phyloP scores from a whole-genome alignment of 164 flowering plant species.

The Stephania yunnanensis region DNA sequence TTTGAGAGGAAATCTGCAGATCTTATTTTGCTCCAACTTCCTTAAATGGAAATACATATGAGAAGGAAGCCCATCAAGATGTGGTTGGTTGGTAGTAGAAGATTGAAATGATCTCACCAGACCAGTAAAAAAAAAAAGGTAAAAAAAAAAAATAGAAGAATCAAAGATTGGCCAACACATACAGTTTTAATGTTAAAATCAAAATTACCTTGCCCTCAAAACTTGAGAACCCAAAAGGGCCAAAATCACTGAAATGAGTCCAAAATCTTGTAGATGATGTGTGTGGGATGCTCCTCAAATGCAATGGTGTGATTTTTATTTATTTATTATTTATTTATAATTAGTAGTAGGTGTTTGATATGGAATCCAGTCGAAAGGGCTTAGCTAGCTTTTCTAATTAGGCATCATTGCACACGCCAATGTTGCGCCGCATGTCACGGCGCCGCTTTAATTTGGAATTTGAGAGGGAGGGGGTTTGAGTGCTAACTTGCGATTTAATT shows the following conservation, averaged over 20 bases:
- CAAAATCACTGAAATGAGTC: too few relatives aligned
- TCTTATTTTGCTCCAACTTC: not conserved
- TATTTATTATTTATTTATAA: too few relatives aligned
- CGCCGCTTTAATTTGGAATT: not conserved
- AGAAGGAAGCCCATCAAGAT: not conserved
- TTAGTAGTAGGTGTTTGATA: too few relatives aligned
- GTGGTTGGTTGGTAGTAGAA: not conserved
- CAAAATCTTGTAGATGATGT: not conserved
- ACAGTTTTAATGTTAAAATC: not conserved
- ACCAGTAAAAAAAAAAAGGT: not conserved
- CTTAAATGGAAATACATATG: not conserved
- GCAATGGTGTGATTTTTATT: too few relatives aligned
- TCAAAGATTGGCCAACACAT: not conserved
- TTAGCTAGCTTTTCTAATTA: not conserved
- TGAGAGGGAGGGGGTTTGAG: not conserved
- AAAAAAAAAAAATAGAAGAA: not conserved
- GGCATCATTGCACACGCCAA: not conserved
- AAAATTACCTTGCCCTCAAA: not conserved
- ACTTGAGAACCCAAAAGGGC: not conserved
- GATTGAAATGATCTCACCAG: not conserved
- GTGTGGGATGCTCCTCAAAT: too few relatives aligned
- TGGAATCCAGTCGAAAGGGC: not conserved
- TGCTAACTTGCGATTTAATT: not conserved
- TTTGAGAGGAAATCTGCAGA: too few relatives aligned
- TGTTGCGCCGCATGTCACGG: not conserved